Evolutionary conservation across 2,329 filamentous ascomycete genomes (phyloP), one percentile per base, ranked within the genome.

Genomic region (Neofusicoccum parvum): DNA sequence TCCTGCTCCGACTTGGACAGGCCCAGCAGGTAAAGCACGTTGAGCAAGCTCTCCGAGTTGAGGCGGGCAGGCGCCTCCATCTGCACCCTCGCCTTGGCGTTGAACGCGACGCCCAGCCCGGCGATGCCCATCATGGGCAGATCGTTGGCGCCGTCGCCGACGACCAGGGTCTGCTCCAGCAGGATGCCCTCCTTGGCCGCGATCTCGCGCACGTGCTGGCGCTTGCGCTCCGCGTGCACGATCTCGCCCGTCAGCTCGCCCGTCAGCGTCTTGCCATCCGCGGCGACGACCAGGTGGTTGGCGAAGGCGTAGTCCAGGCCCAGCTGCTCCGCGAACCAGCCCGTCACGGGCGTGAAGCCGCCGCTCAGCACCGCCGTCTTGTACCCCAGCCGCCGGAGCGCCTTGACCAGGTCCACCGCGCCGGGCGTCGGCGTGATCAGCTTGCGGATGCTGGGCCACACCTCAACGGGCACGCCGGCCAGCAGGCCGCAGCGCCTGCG

Each of bases 291-390:
- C 0, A 94, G 90, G 72, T 94, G 89, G 77, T 99, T 99, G 46
- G 95, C 95, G 75, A 90, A 88, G 0, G 92, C 93, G 74, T 97
- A 89, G 77, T 98, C 92, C 65, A 99, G 87, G 14, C 92, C 92
- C 32, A 99, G 82, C 72, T 92, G 84, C 46, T 83, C 83, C 15
- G 92, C 93, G 41, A 98, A 86, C 92, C 94, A 98, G 65, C 88
- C 85, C 0, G 95, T 96, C 69, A 98, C 81, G 0, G 94, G 94
- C 69, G 92, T 87, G 79, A 99, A 99, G 0, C 95, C 95, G 50
- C 95, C 95, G 39, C 92, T 96, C 37, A 97, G 80, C 5, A 99
- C 94, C 0, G 94, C 95, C 1, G 93, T 92, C 80, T 92, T 94
- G 78, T 91, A 90, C 7, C 94, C 94, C 5, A 96, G 80, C 23